Conservation (phyloP, 371 early-diverging fungal species). For the Mucor saturninus region DNA sequence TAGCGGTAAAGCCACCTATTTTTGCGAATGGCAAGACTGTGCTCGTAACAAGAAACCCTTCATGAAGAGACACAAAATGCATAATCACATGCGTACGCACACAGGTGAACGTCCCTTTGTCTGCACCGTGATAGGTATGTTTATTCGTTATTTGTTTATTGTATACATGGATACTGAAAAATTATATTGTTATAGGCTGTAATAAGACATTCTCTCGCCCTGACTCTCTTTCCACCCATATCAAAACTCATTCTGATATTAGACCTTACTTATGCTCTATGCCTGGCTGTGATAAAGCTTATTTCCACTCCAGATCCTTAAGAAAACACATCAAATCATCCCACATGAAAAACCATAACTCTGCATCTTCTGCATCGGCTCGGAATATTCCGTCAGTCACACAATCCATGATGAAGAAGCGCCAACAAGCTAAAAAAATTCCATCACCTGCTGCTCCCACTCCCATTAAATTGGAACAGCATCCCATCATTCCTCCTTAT, state of each 20-base stretch:
- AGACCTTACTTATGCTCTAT: constrained; percentile 70
- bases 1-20: constrained; percentile 63
- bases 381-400: constrained; percentile 21
- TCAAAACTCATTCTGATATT: constrained; percentile 83
- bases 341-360: constrained; percentile 12
- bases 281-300: constrained; percentile 69
- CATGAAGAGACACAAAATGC: constrained; percentile 88
- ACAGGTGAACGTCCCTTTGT: constrained; percentile 80
- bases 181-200: constrained; percentile 49
- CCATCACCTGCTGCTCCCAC: constrained; percentile 6
- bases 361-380: constrained; percentile 10
- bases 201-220: constrained; percentile 86
- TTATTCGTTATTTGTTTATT: not conserved
- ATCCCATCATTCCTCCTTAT: constrained; percentile 6
- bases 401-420: constrained; percentile 11
- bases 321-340: constrained; percentile 62
- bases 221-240: constrained; percentile 88
- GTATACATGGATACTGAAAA: constrained; percentile 7
- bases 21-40: constrained; percentile 86
- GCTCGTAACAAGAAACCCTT: constrained; percentile 78
- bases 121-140: constrained; percentile 32
- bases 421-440: constrained; percentile 6
- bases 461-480: not conserved
- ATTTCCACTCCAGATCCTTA: constrained; percentile 76
- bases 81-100: constrained; percentile 87